Conservation (phyloP, 495 filamentous ascomycete species). For the Neurospora sp. region DNA sequence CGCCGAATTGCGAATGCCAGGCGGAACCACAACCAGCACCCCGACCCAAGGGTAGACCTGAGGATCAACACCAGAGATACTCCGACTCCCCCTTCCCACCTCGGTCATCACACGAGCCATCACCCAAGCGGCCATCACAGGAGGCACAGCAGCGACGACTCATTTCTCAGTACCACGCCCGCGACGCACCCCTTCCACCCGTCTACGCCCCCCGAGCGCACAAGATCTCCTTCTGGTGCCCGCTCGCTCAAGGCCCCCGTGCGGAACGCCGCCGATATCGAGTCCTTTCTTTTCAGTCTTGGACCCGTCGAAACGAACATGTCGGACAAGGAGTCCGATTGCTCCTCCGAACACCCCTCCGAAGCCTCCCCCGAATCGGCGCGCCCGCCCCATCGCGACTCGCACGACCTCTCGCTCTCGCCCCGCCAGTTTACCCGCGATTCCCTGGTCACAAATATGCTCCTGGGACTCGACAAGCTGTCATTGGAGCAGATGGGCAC, state of each 20-base stretch:
- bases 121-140: neutral
- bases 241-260: conserved; percentile 18
- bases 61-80: neutral
- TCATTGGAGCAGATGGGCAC: conserved; percentile 41
- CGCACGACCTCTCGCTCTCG: conserved; percentile 77
- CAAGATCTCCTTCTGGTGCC: conserved; percentile 3
- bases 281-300: conserved; percentile 23
- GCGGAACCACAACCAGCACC: neutral
- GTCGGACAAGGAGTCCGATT: conserved; percentile 20
- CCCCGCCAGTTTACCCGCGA: conserved; percentile 66
- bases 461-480: conserved; percentile 79
- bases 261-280: conserved; percentile 20
- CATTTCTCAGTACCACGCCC: neutral
- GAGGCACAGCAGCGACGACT: neutral
- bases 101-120: neutral
- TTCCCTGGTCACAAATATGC: conserved; percentile 86
- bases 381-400: conserved; percentile 46
- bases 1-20: neutral
- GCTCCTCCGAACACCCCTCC: neutral
- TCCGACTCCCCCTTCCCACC: neutral
- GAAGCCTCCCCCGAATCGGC: conserved; percentile 17
- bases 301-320: conserved; percentile 22
- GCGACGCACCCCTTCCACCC: neutral
- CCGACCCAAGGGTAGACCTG: neutral
- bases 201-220: neutral